Percentiles rank a stretch among this genome's conserved stretches.
Evolutionary conservation across 306 rosid species (phyloP).

Genomic region (cucumber (Cucumis sativus)): DNA sequence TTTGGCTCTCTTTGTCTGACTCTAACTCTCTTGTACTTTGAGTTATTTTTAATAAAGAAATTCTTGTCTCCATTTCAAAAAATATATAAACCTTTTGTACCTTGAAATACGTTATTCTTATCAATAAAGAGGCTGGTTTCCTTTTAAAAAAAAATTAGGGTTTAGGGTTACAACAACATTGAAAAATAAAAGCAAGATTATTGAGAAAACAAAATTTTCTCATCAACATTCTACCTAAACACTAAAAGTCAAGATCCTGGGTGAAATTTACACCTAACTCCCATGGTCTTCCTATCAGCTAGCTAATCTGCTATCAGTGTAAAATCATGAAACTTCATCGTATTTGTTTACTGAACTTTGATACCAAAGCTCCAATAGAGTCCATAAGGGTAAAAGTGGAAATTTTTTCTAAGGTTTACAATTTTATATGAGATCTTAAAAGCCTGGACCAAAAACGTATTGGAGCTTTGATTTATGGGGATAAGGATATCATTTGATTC

Average conservation of each 20-base stretch:
- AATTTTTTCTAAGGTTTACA: background rate
- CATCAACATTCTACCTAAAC: background rate
- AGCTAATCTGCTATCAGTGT: background rate
- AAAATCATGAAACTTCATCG: background rate
- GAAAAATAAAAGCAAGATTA: too few species aligned
- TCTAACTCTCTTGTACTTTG: too few species aligned
- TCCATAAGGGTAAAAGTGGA: background rate
- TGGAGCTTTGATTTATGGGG: background rate
- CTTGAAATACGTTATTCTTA: too few species aligned
- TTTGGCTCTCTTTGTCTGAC: too few species aligned
- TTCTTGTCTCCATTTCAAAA: too few species aligned
- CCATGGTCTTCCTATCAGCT: background rate
- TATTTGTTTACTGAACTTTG: background rate
- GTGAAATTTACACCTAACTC: background rate
- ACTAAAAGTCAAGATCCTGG: background rate
- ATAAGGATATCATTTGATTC: background rate
- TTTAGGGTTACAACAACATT: too few species aligned
- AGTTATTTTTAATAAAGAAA: too few species aligned
- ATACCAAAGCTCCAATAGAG: background rate
- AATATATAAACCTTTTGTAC: too few species aligned
- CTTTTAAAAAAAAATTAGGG: too few species aligned
- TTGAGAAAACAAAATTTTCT: background rate
- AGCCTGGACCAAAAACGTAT: background rate
- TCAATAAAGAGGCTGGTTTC: too few species aligned
- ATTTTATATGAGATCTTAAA: background rate